Evolutionary conservation across 257 asterid species (phyloP), one percentile per base, ranked within the genome.

Genomic region (Ophiorrhiza pumila): DNA sequence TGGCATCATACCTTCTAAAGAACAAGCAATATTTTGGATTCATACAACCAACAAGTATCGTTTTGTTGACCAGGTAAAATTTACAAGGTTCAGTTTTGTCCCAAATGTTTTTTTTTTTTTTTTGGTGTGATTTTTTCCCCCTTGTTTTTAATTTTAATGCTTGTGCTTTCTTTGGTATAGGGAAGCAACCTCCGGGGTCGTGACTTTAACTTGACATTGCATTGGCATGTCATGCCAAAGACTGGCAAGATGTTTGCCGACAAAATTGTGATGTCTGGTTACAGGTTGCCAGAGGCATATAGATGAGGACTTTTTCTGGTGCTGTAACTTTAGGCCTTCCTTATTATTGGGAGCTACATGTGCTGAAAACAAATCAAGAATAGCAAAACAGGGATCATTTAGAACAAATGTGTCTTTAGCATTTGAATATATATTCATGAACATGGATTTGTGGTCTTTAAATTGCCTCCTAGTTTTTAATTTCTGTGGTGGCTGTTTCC

Each of bases 141-240:
- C 2, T 46, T 13, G 25, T 15, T 49, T 53, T 22, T 60, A 20
- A 43, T 43, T 41, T 31, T 50, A 66, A 3, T 39, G 9, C 13
- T 0, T 12, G 2, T 46, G 12, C n/a, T 13, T 17, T 31, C 14
- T 47, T 41, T 20, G 27, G 58, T 67, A 42, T 47, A 94, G 99
- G 99, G 99, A 84, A 91, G 98, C 88, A 91, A 88, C 77, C 88
- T 94, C 63, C 86, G 92, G 1, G 97, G 97, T 71, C 89, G 82
- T 76, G 82, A 76, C 55, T 95, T 92, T 79, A 92, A 95, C 86
- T 80, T 95, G 77, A 90, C 99, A 35, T 49, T 92, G 88, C 98
- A 90, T 55, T 95, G 99, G 99, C 99, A 95, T 69, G 89, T 90
- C 41, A 95, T 95, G 98, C 99, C 99, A 8, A 95, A 90, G 89